Conservation (phyloP, 768 basidiomycete species). For the Leccinum olivaceopallidum region DNA sequence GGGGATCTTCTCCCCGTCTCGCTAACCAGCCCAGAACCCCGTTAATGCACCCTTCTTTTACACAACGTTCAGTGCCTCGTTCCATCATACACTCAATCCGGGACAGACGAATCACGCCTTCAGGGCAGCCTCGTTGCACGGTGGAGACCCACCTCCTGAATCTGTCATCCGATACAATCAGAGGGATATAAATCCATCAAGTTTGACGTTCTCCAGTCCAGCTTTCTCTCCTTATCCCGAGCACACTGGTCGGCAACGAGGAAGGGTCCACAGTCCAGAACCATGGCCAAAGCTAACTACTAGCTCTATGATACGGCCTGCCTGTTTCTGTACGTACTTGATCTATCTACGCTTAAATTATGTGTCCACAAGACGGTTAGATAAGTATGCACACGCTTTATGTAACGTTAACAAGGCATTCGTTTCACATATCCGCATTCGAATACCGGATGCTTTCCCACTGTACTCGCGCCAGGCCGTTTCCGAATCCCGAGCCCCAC, state of each 20-base stretch:
- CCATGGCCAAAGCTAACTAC: not conserved
- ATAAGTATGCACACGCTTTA: not conserved
- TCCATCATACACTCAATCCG: slow-evolving; percentile 1
- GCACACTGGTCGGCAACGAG: not conserved
- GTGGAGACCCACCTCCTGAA: not conserved
- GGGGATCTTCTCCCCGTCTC: not conserved
- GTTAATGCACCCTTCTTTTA: not conserved
- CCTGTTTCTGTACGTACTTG: slow-evolving; percentile 15
- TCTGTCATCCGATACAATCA: not conserved
- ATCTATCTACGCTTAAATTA: not conserved
- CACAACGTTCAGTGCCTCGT: slow-evolving; percentile 5
- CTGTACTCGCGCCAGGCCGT: not conserved
- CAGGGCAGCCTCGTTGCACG: slow-evolving; percentile 1
- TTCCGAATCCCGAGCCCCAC: not conserved
- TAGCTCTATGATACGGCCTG: not conserved
- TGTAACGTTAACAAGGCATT: slow-evolving; percentile 3
- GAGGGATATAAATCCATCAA: not conserved
- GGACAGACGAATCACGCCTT: not conserved
- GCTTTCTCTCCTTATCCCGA: not conserved
- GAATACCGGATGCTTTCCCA: not conserved
- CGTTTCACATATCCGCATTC: slow-evolving; percentile 5
- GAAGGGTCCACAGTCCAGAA: slow-evolving; percentile 10
- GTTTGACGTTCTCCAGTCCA: not conserved
- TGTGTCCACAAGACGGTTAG: not conserved
- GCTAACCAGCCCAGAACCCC: slow-evolving; percentile 9